Conservation (phyloP, 768 basidiomycete genomes). For the Lactarius pseudohatsudake region DNA sequence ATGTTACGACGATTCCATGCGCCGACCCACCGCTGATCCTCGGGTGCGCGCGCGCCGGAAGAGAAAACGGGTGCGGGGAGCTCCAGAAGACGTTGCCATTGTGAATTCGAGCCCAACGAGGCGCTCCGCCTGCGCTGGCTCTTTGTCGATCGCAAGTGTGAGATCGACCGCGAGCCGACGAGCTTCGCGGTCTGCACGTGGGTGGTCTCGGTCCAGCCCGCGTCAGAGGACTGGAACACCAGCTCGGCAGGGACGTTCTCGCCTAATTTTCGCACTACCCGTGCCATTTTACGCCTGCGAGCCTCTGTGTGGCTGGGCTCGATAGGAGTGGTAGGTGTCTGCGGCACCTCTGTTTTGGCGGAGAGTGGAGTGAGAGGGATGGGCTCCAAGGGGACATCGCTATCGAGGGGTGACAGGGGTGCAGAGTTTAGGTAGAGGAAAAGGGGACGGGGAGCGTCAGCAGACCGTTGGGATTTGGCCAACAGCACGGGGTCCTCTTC, state of each 20-base stretch:
- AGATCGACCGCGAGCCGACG: background rate
- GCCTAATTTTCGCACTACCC: constrained; percentile 34
- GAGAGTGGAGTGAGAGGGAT: constrained; percentile 38
- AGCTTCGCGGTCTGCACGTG: background rate
- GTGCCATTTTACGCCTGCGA: constrained; percentile 29
- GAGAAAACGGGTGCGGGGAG: constrained; percentile 19
- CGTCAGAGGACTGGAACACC: constrained; percentile 29
- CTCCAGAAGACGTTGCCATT: constrained; percentile 10
- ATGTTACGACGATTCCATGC: constrained; percentile 30
- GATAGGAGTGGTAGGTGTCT: constrained; percentile 16
- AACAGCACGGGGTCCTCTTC: constrained; percentile 30
- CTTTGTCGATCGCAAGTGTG: constrained; percentile 1
- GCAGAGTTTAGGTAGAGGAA: constrained; percentile 37
- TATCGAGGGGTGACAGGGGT: constrained; percentile 32
- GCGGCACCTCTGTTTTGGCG: background rate
- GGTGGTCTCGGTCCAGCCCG: background rate
- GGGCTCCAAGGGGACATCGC: constrained; percentile 19
- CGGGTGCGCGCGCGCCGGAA: constrained; percentile 22
- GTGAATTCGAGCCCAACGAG: constrained; percentile 9
- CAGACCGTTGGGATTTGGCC: constrained; percentile 21
- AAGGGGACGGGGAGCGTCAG: constrained; percentile 34
- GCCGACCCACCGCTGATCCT: constrained; percentile 27
- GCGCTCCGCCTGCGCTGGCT: constrained; percentile 20
- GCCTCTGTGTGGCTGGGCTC: constrained; percentile 11
- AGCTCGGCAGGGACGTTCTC: constrained; percentile 35